Base-by-base conservation (phyloP, 306 rosid genomes). In the Chamaecrista fasciculata region DNA sequence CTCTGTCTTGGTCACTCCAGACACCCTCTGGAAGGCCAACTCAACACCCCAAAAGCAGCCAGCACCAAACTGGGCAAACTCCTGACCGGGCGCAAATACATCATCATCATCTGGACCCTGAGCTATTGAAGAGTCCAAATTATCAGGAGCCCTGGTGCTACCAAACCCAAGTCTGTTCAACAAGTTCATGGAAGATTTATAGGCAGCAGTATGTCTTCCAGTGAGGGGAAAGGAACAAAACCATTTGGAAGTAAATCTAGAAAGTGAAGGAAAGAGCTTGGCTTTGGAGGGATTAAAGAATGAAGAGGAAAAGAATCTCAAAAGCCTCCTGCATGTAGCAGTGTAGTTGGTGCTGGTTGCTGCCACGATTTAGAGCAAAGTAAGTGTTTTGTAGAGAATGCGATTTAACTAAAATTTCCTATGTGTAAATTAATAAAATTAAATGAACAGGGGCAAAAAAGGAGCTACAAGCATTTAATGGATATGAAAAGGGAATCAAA, bases 11-110 rank as follows among this genome's bases (percentile, higher is more conserved):
- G 82, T 77, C 57, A 90, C 97, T 19, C 98, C 98, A 0, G 97
- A 79, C 9, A 83, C 79, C 74, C 98, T 76, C 79, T 93, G 98
- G 79, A 93, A 90, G 58, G 83, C 87, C 85, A 93, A 70, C 67
- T 93, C 98, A 52, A 93, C 96, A 3, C 98, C 96, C 98, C 98
- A 93, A 75, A 93, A 93, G 81, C 98, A 93, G 5, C 98, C 98
- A 9, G 94, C 98, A 25, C 98, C 98, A 44, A 93, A 93, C 72
- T 88, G 92, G 0, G 95, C 96, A 69, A 93, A 93, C 67, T 83
- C 78, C 83, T 82, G 98, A 0, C 92, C 97, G 0, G 97, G 94
- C 4, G 90, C 89, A 1, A 90, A 90, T 31, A 85, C 68, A 67
- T 90, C 97, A 28, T 90, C 97, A 28, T 93, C 90, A 78, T 93